Percentiles rank a stretch among this genome's conserved stretches.
These are phyloP conservation scores for Candida suzukii DNA, from an alignment of 805 yeast genomes.

Conservation along the genomic window DNA sequence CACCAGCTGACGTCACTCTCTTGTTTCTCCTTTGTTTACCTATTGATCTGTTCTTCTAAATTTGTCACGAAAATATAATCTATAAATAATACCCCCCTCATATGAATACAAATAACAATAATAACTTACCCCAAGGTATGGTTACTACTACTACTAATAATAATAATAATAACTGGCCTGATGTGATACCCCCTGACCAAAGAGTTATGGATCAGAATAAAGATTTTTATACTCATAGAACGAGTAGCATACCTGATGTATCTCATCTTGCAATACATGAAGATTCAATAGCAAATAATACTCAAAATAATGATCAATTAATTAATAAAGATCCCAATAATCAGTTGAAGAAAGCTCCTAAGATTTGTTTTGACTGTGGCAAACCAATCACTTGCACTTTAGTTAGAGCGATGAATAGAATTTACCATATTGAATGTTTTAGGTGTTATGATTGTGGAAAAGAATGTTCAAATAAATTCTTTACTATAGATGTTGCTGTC, in stretches of 20 bases:
- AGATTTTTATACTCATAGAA: conserved; percentile 3
- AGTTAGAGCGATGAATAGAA: conserved; percentile 73
- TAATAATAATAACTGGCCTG: not conserved
- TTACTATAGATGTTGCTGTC: conserved; percentile 57
- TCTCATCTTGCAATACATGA: not conserved
- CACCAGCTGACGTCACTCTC: too few relatives aligned
- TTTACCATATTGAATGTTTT: conserved; percentile 85
- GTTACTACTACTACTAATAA: too few relatives aligned
- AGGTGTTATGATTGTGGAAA: conserved; percentile 77
- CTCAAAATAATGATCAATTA: not conserved
- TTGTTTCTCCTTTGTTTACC: too few relatives aligned
- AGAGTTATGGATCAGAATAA: too few relatives aligned
- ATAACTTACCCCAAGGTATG: too few relatives aligned
- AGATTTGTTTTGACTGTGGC: conserved; percentile 46
- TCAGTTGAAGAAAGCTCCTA: conserved; percentile 18
- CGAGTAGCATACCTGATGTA: conserved; percentile 10
- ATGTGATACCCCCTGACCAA: too few relatives aligned
- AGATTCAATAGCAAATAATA: not conserved
- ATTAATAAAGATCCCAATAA: not conserved
- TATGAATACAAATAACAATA: too few relatives aligned
- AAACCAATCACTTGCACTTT: conserved; percentile 61
- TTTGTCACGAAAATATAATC: too few relatives aligned
- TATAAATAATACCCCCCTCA: too few relatives aligned
- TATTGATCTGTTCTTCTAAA: too few relatives aligned
- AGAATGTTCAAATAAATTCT: conserved; percentile 80